Percentiles rank a stretch among this genome's conserved stretches.
Conservation (phyloP, 73 alveolate species). For the Breviolum minutum region DNA sequence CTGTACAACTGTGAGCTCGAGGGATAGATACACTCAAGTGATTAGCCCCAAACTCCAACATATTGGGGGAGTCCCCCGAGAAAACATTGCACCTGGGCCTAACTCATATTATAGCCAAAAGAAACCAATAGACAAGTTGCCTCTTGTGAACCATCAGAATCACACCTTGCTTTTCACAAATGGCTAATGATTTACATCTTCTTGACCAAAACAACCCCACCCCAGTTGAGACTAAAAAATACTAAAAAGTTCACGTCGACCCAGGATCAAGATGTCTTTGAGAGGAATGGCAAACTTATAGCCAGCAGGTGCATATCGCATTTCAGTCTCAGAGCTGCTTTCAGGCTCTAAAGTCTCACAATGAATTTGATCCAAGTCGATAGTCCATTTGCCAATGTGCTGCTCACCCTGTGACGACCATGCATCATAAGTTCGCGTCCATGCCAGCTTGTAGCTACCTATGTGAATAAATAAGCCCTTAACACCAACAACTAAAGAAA, state of each 20-base stretch:
- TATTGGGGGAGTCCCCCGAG: no score
- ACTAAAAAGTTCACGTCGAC: background rate
- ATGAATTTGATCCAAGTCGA: background rate
- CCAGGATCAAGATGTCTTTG: slow-evolving; percentile 39
- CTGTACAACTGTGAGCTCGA: no score
- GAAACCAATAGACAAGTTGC: no score
- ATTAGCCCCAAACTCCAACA: no score
- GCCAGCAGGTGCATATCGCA: slow-evolving; percentile 91
- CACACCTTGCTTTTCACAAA: no score
- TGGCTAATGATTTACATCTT: no score
- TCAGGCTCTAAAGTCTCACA: slow-evolving; percentile 54
- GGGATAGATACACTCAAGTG: no score
- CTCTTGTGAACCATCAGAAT: no score
- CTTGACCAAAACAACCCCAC: background rate
- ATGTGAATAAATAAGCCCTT: background rate
- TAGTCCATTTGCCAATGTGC: slow-evolving; percentile 30
- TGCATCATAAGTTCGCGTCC: slow-evolving; percentile 89
- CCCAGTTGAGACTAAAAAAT: background rate
- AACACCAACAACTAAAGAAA: background rate
- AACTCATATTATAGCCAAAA: no score
- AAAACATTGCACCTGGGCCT: no score
- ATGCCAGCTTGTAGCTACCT: slow-evolving; percentile 46
- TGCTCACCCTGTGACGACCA: slow-evolving; percentile 94
- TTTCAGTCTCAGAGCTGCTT: slow-evolving; percentile 28
- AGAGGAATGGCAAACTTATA: slow-evolving; percentile 84